Evolutionary conservation across 805 yeast species (phyloP).

Genomic region (Ogataea degrootiae): DNA sequence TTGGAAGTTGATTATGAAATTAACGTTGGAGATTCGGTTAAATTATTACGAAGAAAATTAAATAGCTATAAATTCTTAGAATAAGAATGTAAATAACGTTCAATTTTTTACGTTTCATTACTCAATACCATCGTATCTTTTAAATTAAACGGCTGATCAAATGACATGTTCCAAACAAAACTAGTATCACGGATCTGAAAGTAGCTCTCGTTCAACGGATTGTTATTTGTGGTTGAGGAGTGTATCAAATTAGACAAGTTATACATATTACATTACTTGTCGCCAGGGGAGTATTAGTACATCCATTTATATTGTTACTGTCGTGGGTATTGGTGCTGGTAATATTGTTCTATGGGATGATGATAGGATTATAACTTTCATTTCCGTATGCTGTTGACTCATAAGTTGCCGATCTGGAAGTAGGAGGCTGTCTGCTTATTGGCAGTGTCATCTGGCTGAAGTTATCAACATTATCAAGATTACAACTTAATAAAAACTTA

Average conservation of each 20-base stretch:
- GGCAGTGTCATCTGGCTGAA: no score
- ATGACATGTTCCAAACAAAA: conserved; percentile 16
- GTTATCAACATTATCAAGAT: no score
- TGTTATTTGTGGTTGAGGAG: conserved; percentile 6
- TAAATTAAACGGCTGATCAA: conserved; percentile 16
- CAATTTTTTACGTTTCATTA: neutral
- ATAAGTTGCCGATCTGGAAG: no score
- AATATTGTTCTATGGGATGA: no score
- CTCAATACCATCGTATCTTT: conserved; percentile 17
- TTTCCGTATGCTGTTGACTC: no score
- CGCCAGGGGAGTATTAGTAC: no score
- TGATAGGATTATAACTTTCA: no score
- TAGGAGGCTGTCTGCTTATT: no score
- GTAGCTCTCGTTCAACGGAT: conserved; percentile 1
- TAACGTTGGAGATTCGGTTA: conserved; percentile 18
- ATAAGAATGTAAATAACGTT: neutral
- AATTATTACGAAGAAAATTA: conserved; percentile 14
- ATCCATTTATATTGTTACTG: no score
- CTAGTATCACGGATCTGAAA: conserved; percentile 8
- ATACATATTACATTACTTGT: no score
- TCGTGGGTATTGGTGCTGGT: no score
- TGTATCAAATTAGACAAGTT: neutral
- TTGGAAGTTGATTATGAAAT: conserved; percentile 16
- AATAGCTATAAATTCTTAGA: conserved; percentile 10
- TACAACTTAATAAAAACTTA: no score